Evolutionary conservation across 169 alveolate species (phyloP), one percentile per base, ranked within the genome.

Genomic region (Plasmodium malariae): DNA sequence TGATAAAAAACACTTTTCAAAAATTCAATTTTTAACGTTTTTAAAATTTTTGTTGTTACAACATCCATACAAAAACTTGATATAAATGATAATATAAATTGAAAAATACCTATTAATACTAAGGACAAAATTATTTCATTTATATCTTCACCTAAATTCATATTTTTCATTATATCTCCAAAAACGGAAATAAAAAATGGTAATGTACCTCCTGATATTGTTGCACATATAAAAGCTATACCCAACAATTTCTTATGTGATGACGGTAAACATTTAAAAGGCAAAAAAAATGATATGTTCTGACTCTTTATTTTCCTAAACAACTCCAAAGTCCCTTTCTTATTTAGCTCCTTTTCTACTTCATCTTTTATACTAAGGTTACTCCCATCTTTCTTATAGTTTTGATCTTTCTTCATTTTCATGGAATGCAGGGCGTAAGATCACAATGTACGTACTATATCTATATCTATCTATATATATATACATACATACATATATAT

Each of bases 1-100:
- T 85, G 92, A 45, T 86, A 67, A 62, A 91, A 71, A 7, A 91
- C 92, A 60, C 87, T 74, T 49, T 48, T 76, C 24, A 91, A 73
- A 83, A 49, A 91, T 63, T 85, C 51, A n/a, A 89, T 19, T 36
- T 74, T 74, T 26, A 89, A 57, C 0, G 73, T 74, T 28, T 73
- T 76, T 24, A 78, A 24, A 21, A 86, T 71, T 34, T 70, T 54
- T 12, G 74, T 40, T 19, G 92, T 70, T n/a, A 86, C 65, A n/a
- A 37, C 14, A 30, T 70, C 87, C 87, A 86, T 86, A 30, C 92
- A 86, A 28, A 57, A 57, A 72, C 74, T 24, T 24, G 92, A 68
- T 32, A 70, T 70, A 32, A 57, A 69, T 6, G 92, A 86, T 30
- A 86, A 17, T 14, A 86, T 7, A 55, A 86, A 86, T 51, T 86